Evolutionary conservation across 108 stramenopile genomes (phyloP), one percentile per base, ranked within the genome.

Genomic region (Skeletonema grethae): DNA sequence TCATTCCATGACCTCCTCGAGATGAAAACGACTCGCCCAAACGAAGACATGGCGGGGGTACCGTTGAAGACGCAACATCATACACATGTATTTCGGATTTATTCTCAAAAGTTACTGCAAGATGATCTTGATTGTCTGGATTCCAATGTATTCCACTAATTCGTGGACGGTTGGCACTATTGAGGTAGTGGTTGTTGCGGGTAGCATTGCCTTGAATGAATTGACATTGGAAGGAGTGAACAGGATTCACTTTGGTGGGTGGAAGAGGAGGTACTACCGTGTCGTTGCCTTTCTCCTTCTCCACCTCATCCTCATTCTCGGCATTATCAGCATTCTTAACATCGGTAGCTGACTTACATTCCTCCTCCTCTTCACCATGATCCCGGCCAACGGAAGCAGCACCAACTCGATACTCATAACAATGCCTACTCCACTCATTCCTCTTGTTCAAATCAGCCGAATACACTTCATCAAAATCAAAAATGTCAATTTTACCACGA

Each of bases 391-490:
- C 31, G 24, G 18, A 30, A 50, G 39, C 48, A 36, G 2, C 59
- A 48, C 20, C 22, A 16, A n/a, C 43, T 20, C 18, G 24, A 29
- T 57, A 7, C 35, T 15, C 28, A 18, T 57, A 10, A 20, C 10
- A 55, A 43, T 53, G 32, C 18, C 7, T 57, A 24, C 45, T 24
- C 16, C 10, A 30, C 18, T 65, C 79, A 63, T 80, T 80, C 32
- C 72, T 73, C 30, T 68, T 73, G 20, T 53, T 57, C 3, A 45
- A 7, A 75, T 83, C 82, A 22, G 65, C n/a, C 24, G 73, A 56
- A 58, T 59, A 53, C 0, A 83, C 73, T 32, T 83, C 73, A 38
- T 83, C 82, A 75, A 83, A 83, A 66, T 83, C 82, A 66, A 74
- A 83, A 41, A 83, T 65, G 2, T 57, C 45, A 7, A 83, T 63